Evolutionary conservation across 768 basidiomycete genomes (phyloP), one percentile per base, ranked within the genome.

Genomic region (Chalciporus pseudorubinellus): DNA sequence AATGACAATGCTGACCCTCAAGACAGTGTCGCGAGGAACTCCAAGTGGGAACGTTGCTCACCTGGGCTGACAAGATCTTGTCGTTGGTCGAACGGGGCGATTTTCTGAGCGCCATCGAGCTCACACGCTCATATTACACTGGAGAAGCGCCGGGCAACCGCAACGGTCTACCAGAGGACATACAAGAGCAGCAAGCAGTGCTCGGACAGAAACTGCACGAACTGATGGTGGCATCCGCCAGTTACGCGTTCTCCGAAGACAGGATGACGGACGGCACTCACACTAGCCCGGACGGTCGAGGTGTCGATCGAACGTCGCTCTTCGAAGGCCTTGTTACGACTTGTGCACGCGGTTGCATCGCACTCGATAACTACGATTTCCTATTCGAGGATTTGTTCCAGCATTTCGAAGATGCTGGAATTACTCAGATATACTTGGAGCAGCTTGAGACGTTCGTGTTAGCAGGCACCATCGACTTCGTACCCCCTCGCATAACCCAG

Each of bases 331-430:
- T 99, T 16, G 94, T 98, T 6, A 72, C 76, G 9, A 80, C 84
- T 2, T 91, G 84, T 61, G 82, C 85, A 29, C 82, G 81, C 3
- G 92, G 93, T 10, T 93, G 85, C 68, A 77, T 95, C 28, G 81
- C 89, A 2, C 78, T 95, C 39, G 80, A 78, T 53, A 87, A 93
- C 68, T 84, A 81, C 60, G 87, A 92, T 21, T 93, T 94, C 67
- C 73, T 98, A 10, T 98, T 93, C 64, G 92, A 98, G 65, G 92
- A 98, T 50, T 79, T 97, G 12, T 98, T 89, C 70, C 92, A 95
- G 64, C 78, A 83, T 44, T 99, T 93, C 66, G 87, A 91, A 57
- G 82, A 89, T 56, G 74, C 79, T 31, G 90, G 92, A 29, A 98
- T 98, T 59, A 72, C 84, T 12, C 74, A 80, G 10, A 97, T 98